These are phyloP conservation scores for Talaromyces rugulosus DNA, from an alignment of 2,329 filamentous ascomycete genomes.

Conservation along the genomic window DNA sequence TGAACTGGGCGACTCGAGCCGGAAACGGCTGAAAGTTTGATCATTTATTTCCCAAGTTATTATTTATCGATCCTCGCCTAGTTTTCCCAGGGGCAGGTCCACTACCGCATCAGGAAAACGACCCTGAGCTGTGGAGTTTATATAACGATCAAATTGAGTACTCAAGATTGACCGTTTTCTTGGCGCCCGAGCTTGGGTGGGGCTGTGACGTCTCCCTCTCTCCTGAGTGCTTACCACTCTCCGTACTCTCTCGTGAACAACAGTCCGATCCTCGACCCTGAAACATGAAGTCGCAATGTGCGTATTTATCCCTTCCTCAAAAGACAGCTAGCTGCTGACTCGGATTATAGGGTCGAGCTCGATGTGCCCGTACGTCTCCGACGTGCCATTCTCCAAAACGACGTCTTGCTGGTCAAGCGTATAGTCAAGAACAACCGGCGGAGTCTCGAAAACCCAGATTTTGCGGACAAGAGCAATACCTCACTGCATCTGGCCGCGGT, in stretches of 20 bases:
- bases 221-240: too few relatives aligned
- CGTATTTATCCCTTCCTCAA: neutral
- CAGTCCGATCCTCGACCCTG: neutral
- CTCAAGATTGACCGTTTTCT: neutral
- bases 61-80: too few relatives aligned
- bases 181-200: neutral
- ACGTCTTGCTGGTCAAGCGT: slow-evolving; percentile 67
- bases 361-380: slow-evolving; percentile 67
- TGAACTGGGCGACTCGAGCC: too few relatives aligned
- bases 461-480: slow-evolving; percentile 71
- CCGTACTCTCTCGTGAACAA: neutral
- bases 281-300: neutral
- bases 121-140: too few relatives aligned
- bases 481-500: slow-evolving; percentile 76
- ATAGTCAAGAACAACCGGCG: slow-evolving; percentile 69
- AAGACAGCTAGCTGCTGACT: neutral
- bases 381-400: slow-evolving; percentile 73
- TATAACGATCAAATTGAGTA: too few relatives aligned
- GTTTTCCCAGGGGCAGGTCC: too few relatives aligned
- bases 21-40: too few relatives aligned
- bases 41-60: too few relatives aligned
- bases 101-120: too few relatives aligned
- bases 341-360: slow-evolving; percentile 18
- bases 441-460: slow-evolving; percentile 75
- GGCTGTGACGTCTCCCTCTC: neutral